These are phyloP conservation scores for Calycina marina DNA, from an alignment of 2,329 filamentous ascomycete genomes.

Conservation along the genomic window DNA sequence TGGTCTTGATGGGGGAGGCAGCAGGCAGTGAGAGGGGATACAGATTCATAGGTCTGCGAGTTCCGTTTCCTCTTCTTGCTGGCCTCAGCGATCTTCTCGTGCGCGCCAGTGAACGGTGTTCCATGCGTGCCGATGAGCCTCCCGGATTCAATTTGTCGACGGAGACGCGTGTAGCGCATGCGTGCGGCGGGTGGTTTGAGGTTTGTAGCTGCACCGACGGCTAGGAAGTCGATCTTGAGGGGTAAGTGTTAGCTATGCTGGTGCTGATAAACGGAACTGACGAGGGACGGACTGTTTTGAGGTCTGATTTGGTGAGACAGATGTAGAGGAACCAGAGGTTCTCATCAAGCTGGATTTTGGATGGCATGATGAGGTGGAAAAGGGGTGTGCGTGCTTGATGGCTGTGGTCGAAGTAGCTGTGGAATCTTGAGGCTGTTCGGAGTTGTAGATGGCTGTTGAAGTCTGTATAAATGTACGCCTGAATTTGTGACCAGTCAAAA, in stretches of 20 bases:
- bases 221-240: slow-evolving; percentile 26
- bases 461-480: not conserved
- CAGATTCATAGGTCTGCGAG: not conserved
- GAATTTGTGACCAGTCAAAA: too few relatives aligned
- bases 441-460: slow-evolving; percentile 2
- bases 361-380: slow-evolving; percentile 20
- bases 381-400: not conserved
- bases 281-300: slow-evolving; percentile 22
- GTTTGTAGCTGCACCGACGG: slow-evolving; percentile 21
- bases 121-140: slow-evolving; percentile 16
- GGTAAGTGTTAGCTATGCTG: slow-evolving; percentile 2
- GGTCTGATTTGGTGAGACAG: slow-evolving; percentile 26
- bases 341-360: slow-evolving; percentile 25
- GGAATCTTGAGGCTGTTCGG: too few relatives aligned
- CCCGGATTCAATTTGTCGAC: slow-evolving; percentile 20
- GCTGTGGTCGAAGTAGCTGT: not conserved
- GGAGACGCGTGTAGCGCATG: slow-evolving; percentile 26
- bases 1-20: not conserved
- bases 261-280: too few relatives aligned
- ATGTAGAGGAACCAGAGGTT: slow-evolving; percentile 28
- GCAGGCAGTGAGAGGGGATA: too few relatives aligned
- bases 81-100: slow-evolving; percentile 2
- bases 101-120: slow-evolving; percentile 8
- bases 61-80: not conserved
- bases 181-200: slow-evolving; percentile 25